phyloP scores from a whole-genome alignment of 768 basidiomycete species.

The Lentinula raphanica region DNA sequence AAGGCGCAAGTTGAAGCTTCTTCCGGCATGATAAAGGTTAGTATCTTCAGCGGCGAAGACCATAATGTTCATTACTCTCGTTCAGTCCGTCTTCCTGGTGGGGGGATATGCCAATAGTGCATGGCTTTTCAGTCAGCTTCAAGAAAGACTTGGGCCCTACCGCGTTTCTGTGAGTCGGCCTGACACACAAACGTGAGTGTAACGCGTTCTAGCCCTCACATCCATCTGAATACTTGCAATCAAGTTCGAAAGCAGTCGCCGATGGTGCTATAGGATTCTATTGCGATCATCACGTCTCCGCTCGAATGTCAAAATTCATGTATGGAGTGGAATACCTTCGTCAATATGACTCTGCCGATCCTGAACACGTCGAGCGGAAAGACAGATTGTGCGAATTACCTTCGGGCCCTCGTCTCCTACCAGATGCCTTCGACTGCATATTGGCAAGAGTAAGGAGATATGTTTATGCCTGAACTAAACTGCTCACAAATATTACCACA shows the following conservation, averaged over 20 bases:
- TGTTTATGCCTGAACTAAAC: not conserved
- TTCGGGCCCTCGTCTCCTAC: conserved; percentile 70
- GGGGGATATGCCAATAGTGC: conserved; percentile 82
- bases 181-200: conserved; percentile 69
- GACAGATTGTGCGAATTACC: conserved; percentile 70
- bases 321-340: conserved; percentile 79
- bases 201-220: too few relatives aligned
- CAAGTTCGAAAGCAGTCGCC: conserved; percentile 78
- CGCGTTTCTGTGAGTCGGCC: conserved; percentile 65
- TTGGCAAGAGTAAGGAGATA: conserved; percentile 50
- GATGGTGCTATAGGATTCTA: conserved; percentile 83
- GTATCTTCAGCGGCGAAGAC: not conserved
- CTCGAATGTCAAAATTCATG: conserved; percentile 75
- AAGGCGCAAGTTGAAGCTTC: conserved; percentile 67
- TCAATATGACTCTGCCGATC: conserved; percentile 58
- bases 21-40: conserved; percentile 59
- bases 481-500: conserved; percentile 21
- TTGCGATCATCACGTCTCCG: conserved; percentile 79
- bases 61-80: not conserved
- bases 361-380: conserved; percentile 59
- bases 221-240: too few relatives aligned
- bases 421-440: conserved; percentile 81
- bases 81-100: conserved; percentile 75
- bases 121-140: conserved; percentile 72
- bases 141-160: conserved; percentile 55